A percentile compares a stretch with the other conserved stretches of the same genome.
Evolutionary conservation across 2,329 filamentous ascomycete species (phyloP).

Genomic region (Ascochyta viciae-villosae): DNA sequence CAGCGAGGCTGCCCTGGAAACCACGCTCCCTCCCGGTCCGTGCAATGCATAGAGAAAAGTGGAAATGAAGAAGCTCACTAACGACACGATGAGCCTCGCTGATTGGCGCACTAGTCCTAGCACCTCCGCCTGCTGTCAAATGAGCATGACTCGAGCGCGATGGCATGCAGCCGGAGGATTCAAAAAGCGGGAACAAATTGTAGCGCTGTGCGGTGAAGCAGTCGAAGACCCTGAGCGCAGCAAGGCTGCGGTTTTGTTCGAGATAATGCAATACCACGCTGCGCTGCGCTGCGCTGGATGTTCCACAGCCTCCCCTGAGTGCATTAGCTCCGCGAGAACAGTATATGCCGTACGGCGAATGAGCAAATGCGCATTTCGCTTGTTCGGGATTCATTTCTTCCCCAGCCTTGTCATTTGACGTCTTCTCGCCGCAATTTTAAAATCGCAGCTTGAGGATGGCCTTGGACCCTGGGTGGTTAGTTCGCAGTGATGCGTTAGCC

Average conservation of each 20-base stretch:
- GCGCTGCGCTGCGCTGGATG: neutral
- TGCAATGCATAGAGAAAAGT: slow-evolving; percentile 44
- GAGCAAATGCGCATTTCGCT: slow-evolving; percentile 10
- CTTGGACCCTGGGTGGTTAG: slow-evolving; percentile 23
- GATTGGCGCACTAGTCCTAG: slow-evolving; percentile 35
- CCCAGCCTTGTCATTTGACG: slow-evolving; percentile 22
- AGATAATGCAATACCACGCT: neutral
- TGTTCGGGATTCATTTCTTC: slow-evolving; percentile 19
- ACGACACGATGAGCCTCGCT: slow-evolving; percentile 10
- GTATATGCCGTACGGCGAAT: slow-evolving; percentile 6
- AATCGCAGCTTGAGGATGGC: slow-evolving; percentile 18
- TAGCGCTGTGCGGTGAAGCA: slow-evolving; percentile 2
- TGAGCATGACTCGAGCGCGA: slow-evolving; percentile 26
- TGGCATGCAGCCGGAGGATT: slow-evolving; percentile 15
- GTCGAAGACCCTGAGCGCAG: neutral
- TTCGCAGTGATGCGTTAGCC: slow-evolving; percentile 22
- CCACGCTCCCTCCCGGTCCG: slow-evolving; percentile 15
- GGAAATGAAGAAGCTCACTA: slow-evolving; percentile 36
- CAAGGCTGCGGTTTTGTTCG: neutral
- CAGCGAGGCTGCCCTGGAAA: slow-evolving; percentile 25
- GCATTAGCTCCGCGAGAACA: slow-evolving; percentile 8
- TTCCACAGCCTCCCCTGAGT: slow-evolving; percentile 11
- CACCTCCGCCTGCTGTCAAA: slow-evolving; percentile 31
- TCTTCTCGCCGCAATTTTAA: slow-evolving; percentile 25
- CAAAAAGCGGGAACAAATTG: slow-evolving; percentile 8